Percentiles rank a stretch among this genome's conserved stretches.
Evolutionary conservation across 768 basidiomycete genomes (phyloP).

Genomic region (Ramaria rubella): DNA sequence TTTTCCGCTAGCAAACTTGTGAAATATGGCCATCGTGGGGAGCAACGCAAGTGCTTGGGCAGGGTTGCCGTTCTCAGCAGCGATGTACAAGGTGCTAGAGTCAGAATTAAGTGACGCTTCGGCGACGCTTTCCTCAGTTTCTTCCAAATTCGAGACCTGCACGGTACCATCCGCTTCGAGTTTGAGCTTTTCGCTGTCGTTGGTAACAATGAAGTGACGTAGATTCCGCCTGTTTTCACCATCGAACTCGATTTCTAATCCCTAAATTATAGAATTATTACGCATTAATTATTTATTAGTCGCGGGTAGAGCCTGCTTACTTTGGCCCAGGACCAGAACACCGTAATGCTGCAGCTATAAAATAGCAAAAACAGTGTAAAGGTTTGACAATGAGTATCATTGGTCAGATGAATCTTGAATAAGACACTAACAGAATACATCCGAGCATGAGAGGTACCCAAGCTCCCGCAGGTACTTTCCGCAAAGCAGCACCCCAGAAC

Average conservation of each 20-base stretch:
- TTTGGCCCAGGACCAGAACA: conserved; percentile 65
- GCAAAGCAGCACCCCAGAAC: conserved; percentile 60
- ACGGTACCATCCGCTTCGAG: neutral
- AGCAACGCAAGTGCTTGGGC: conserved; percentile 33
- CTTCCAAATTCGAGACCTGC: neutral
- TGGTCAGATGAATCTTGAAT: neutral
- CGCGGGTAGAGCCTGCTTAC: conserved; percentile 14
- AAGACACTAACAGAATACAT: conserved; percentile 34
- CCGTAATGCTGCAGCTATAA: conserved; percentile 39
- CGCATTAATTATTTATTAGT: neutral
- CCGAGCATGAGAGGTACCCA: conserved; percentile 64
- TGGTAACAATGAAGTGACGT: conserved; percentile 45
- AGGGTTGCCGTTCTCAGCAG: conserved; percentile 9
- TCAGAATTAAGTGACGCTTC: neutral
- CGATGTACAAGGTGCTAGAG: too few relatives aligned
- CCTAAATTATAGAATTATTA: conserved; percentile 16
- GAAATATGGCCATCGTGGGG: conserved; percentile 50
- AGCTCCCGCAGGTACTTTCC: conserved; percentile 57
- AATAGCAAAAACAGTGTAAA: neutral
- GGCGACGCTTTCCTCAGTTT: neutral
- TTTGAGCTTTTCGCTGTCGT: conserved; percentile 13
- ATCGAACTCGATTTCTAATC: conserved; percentile 58
- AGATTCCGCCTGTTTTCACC: conserved; percentile 47
- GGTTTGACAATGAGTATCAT: too few relatives aligned
- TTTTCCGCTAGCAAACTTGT: conserved; percentile 44